phyloP scores from a whole-genome alignment of 164 flowering plant genomes.

The Vitis cinerea region DNA sequence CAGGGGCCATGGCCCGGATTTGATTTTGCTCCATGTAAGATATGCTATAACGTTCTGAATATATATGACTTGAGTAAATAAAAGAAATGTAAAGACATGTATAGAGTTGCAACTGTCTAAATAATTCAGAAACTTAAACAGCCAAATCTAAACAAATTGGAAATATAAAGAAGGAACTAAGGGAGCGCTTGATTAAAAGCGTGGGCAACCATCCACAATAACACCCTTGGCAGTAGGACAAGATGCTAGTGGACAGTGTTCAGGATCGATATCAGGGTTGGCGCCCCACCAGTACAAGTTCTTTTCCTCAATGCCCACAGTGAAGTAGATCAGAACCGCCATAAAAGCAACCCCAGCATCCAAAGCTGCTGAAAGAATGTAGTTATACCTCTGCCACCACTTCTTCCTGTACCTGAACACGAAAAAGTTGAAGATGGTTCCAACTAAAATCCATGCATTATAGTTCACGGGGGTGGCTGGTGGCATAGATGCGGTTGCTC shows the following conservation, averaged over 20 bases:
- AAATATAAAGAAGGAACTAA: too few species aligned
- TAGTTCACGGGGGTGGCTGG: conserved; percentile 34
- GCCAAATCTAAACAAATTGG: too few species aligned
- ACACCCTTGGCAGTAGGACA: conserved; percentile 11
- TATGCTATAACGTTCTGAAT: too few species aligned
- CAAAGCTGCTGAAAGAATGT: conserved; percentile 5
- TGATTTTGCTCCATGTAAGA: too few species aligned
- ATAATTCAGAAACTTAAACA: too few species aligned
- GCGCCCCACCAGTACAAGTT: conserved; percentile 12
- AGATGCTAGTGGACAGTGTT: conserved; percentile 4
- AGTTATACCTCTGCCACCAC: conserved; percentile 9
- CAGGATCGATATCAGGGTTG: not conserved
- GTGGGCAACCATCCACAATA: conserved; percentile 7
- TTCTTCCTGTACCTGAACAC: conserved; percentile 14
- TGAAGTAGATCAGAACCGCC: conserved; percentile 4
- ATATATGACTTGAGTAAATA: too few species aligned
- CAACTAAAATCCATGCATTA: conserved; percentile 26
- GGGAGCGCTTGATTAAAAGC: too few species aligned
- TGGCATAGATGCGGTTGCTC: conserved; percentile 25
- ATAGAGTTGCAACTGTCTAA: too few species aligned
- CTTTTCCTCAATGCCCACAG: conserved; percentile 2
- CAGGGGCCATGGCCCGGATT: too few species aligned
- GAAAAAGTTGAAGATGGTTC: conserved; percentile 16
- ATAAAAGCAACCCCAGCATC: conserved; percentile 16
- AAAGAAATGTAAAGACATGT: too few species aligned